These are phyloP conservation scores for Tetrapisispora namnaoensis DNA, from an alignment of 805 yeast genomes.

Conservation along the genomic window DNA sequence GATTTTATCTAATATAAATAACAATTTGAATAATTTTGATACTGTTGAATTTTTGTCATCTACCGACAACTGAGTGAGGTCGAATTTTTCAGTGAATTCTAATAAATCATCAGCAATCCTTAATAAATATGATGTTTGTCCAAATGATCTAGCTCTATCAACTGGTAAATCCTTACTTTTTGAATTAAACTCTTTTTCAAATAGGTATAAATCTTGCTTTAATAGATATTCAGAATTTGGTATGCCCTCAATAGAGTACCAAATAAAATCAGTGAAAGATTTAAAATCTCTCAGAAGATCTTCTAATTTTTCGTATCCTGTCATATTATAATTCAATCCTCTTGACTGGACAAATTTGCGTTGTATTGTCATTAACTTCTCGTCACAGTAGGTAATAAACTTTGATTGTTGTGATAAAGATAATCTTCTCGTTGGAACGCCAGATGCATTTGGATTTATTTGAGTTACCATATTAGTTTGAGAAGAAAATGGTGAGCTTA, in stretches of 20 bases:
- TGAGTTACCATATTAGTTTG: conserved; percentile 6
- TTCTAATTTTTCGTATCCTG: conserved; percentile 23
- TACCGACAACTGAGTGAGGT: conserved; percentile 15
- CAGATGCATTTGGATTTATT: not conserved
- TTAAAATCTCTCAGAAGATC: conserved; percentile 39
- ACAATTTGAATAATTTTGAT: conserved; percentile 30
- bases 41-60: conserved; percentile 23
- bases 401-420: conserved; percentile 46
- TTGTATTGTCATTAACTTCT: conserved; percentile 42
- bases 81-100: conserved; percentile 44
- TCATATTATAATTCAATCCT: conserved; percentile 24
- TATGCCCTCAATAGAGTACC: conserved; percentile 45
- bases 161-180: not conserved
- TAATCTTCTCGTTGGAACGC: conserved; percentile 22
- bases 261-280: conserved; percentile 43
- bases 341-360: conserved; percentile 42
- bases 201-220: conserved; percentile 2
- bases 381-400: conserved; percentile 46
- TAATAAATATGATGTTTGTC: conserved; percentile 54
- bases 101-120: conserved; percentile 56
- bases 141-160: conserved; percentile 32
- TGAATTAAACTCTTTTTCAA: not conserved
- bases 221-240: conserved; percentile 24
- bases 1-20: conserved; percentile 34
- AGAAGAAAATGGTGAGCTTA: conserved; percentile 26